These are phyloP conservation scores for Remersonia thermophila DNA, from an alignment of 2,329 filamentous ascomycete species.

Conservation along the genomic window DNA sequence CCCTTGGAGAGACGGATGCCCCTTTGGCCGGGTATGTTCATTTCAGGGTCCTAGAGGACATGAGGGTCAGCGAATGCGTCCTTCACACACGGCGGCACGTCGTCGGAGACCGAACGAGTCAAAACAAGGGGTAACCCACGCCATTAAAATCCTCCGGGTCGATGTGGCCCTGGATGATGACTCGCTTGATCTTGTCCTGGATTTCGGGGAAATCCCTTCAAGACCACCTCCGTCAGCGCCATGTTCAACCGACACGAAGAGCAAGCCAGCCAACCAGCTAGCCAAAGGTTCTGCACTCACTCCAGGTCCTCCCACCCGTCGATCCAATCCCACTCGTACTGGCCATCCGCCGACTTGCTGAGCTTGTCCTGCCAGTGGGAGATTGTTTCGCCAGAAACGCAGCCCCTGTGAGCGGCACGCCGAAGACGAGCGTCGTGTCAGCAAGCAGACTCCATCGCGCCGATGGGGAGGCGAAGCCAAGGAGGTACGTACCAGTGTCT, in stretches of 20 bases:
- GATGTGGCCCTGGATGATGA: constrained; percentile 66
- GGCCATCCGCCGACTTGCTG: constrained; percentile 28
- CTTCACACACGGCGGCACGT: too few species aligned
- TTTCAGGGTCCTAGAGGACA: constrained; percentile 56
- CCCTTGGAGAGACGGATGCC: constrained; percentile 44
- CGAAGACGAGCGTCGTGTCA: too few species aligned
- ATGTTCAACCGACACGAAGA: background rate
- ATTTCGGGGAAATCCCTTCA: constrained; percentile 44
- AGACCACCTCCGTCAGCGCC: background rate
- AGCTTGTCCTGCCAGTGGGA: constrained; percentile 49
- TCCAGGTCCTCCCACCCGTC: constrained; percentile 71
- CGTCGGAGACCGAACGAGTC: too few species aligned
- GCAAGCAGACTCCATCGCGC: too few species aligned
- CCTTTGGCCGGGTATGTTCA: constrained; percentile 55
- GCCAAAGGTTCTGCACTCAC: constrained; percentile 24
- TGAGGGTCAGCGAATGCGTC: constrained; percentile 3
- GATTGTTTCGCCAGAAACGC: constrained; percentile 67
- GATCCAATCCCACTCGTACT: constrained; percentile 51
- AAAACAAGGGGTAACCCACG: constrained; percentile 43
- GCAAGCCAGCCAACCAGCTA: too few species aligned
- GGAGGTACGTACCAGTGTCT: constrained; percentile 63
- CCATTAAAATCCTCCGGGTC: constrained; percentile 80
- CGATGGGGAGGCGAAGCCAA: too few species aligned
- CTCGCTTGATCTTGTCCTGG: constrained; percentile 61
- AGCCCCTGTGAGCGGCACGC: constrained; percentile 63